Percentiles rank a stretch among this genome's conserved stretches.
These are phyloP conservation scores for Rhodotorula sp. DNA, from an alignment of 1,284 basidiomycete genomes.

Conservation along the genomic window DNA sequence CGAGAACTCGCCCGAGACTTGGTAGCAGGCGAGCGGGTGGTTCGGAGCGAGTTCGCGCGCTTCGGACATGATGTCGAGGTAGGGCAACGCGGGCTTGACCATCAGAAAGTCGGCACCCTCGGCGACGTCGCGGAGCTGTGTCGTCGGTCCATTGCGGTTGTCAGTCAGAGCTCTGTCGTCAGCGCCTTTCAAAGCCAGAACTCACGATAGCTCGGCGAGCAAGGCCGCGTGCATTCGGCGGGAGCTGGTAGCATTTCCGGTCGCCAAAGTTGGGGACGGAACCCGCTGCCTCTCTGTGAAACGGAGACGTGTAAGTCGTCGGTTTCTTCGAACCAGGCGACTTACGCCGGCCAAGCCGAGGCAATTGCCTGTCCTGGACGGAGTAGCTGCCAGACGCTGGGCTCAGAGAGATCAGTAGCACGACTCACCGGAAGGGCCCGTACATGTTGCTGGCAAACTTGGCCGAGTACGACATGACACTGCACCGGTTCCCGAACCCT, in stretches of 20 bases:
- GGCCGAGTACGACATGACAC: conserved; percentile 97
- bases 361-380: background rate
- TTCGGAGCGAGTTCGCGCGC: conserved; percentile 78
- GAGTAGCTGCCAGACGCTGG: background rate
- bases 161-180: background rate
- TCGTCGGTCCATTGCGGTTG: background rate
- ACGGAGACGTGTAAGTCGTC: background rate
- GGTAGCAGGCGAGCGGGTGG: conserved; percentile 87
- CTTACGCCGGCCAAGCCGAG: too few relatives aligned
- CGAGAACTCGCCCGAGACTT: conserved; percentile 91
- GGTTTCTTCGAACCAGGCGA: background rate
- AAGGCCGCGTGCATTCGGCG: conserved; percentile 81
- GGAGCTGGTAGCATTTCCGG: conserved; percentile 96
- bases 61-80: conserved; percentile 93
- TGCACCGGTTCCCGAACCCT: conserved; percentile 80
- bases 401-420: background rate
- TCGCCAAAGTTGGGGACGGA: conserved; percentile 92
- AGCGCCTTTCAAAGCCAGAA: conserved; percentile 1
- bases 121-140: conserved; percentile 76
- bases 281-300: conserved; percentile 82
- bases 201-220: conserved; percentile 89
- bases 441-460: conserved; percentile 98
- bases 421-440: conserved; percentile 84
- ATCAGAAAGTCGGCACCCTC: conserved; percentile 99
- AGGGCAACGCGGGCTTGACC: conserved; percentile 96